Evolutionary conservation across 495 filamentous ascomycete species (phyloP).

Genomic region (Hypoxylon cercidicola): DNA sequence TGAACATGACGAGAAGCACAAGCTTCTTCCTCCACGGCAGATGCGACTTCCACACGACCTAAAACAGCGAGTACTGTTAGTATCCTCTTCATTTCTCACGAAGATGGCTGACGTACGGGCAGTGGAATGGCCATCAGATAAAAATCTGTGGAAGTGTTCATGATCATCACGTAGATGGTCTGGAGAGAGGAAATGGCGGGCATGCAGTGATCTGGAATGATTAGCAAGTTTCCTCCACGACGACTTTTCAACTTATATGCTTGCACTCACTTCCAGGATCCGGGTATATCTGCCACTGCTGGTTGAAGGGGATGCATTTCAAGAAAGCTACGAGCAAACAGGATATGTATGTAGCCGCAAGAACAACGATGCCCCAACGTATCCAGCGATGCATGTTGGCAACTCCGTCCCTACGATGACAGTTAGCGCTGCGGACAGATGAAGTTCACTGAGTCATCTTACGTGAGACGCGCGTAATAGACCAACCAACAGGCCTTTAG

Average conservation of each 20-base stretch:
- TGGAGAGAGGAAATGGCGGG: constrained; percentile 49
- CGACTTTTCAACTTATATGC: not conserved
- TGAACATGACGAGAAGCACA: constrained; percentile 66
- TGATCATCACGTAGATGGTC: constrained; percentile 52
- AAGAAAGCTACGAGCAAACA: constrained; percentile 55
- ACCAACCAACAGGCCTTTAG: constrained; percentile 67
- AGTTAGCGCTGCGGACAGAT: not conserved
- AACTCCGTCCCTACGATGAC: constrained; percentile 52
- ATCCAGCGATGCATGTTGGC: constrained; percentile 58
- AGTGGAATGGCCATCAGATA: constrained; percentile 66
- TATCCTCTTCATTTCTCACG: constrained; percentile 4
- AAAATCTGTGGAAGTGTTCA: constrained; percentile 65
- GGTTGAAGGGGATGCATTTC: constrained; percentile 59
- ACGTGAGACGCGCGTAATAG: constrained; percentile 69
- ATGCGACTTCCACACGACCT: constrained; percentile 66
- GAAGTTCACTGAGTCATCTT: not conserved
- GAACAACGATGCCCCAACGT: constrained; percentile 55
- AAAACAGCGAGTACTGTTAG: constrained; percentile 5
- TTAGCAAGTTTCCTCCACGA: not conserved
- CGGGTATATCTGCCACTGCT: constrained; percentile 69
- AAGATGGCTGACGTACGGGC: constrained; percentile 46
- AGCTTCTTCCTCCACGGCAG: constrained; percentile 62
- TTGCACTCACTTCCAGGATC: constrained; percentile 62
- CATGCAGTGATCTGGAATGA: constrained; percentile 36
- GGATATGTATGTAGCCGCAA: constrained; percentile 60